Percentiles rank a stretch among this genome's conserved stretches.
These are phyloP conservation scores for Trichoderma hamatum DNA, from an alignment of 2,329 filamentous ascomycete species.

Conservation along the genomic window DNA sequence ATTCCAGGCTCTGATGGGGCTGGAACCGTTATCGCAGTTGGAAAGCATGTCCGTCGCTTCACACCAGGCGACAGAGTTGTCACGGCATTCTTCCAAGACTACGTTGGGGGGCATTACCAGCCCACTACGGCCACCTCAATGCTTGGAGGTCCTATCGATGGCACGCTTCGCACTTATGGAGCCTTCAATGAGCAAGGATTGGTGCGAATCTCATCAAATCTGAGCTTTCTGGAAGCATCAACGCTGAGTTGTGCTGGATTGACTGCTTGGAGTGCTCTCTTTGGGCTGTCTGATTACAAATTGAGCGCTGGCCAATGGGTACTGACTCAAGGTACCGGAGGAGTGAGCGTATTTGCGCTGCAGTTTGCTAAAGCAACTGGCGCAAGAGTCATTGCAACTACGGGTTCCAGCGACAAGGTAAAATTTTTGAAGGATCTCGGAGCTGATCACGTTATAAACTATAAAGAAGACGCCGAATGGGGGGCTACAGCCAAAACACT, in stretches of 20 bases:
- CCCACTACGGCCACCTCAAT: background rate
- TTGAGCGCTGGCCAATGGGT: constrained; percentile 11
- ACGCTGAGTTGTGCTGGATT: constrained; percentile 7
- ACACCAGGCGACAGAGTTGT: constrained; percentile 15
- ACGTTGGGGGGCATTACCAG: background rate
- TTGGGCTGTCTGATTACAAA: constrained; percentile 9
- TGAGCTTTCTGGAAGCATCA: constrained; percentile 6
- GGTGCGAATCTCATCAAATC: background rate
- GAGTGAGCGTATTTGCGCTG: constrained; percentile 16
- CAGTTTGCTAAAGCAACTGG: constrained; percentile 11
- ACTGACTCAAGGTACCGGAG: constrained; percentile 9
- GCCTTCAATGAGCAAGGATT: constrained; percentile 11
- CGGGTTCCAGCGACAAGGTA: constrained; percentile 1
- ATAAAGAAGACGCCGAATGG: constrained; percentile 9
- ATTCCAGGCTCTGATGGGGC: constrained; percentile 10
- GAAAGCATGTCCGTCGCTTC: constrained; percentile 12
- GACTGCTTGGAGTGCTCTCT: constrained; percentile 10
- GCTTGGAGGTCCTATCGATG: background rate
- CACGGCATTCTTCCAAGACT: constrained; percentile 5
- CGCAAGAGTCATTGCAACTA: constrained; percentile 14
- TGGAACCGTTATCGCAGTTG: constrained; percentile 7
- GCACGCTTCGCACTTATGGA: constrained; percentile 4
- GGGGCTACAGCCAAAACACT: background rate
- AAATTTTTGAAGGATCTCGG: constrained; percentile 5
- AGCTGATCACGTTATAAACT: constrained; percentile 12